Conservation (phyloP, 495 filamentous ascomycete species). For the Aspergillus ellipticus region DNA sequence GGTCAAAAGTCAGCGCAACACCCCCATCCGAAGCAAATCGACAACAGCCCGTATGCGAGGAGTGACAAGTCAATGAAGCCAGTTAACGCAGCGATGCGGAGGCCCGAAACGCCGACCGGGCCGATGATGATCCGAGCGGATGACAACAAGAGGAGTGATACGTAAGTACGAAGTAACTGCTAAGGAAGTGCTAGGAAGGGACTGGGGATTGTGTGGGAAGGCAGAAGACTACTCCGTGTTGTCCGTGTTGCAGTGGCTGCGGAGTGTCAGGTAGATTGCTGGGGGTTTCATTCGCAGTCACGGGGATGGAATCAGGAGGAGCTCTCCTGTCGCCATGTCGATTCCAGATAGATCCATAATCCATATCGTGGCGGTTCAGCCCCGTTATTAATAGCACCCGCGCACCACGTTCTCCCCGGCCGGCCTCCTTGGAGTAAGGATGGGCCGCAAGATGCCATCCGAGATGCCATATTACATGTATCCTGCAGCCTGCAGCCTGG, state of each 20-base stretch:
- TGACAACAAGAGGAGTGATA: constrained; percentile 7
- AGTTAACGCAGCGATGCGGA: constrained; percentile 19
- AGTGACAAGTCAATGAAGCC: constrained; percentile 8
- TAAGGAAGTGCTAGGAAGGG: too few species aligned
- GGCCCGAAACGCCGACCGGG: constrained; percentile 17
- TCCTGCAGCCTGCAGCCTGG: not conserved
- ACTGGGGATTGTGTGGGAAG: too few species aligned
- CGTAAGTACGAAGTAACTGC: too few species aligned
- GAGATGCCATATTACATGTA: not conserved
- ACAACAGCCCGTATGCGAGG: constrained; percentile 4
- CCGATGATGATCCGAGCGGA: constrained; percentile 26
- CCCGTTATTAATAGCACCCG: constrained; percentile 3
- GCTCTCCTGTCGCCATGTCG: not conserved
- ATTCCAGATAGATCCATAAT: not conserved
- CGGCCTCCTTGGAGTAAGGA: not conserved
- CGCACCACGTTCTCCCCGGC: not conserved
- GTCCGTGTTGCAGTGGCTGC: too few species aligned
- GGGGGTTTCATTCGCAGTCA: not conserved
- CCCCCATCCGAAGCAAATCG: constrained; percentile 21
- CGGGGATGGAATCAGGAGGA: not conserved
- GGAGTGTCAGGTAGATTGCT: not conserved
- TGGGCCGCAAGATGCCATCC: not conserved
- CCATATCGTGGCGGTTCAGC: not conserved
- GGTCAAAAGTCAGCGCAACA: constrained; percentile 1
- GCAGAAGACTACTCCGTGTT: too few species aligned